These are phyloP conservation scores for Eremochloa ophiuroides DNA, from an alignment of 176 grass and related monocot species.

Conservation along the genomic window DNA sequence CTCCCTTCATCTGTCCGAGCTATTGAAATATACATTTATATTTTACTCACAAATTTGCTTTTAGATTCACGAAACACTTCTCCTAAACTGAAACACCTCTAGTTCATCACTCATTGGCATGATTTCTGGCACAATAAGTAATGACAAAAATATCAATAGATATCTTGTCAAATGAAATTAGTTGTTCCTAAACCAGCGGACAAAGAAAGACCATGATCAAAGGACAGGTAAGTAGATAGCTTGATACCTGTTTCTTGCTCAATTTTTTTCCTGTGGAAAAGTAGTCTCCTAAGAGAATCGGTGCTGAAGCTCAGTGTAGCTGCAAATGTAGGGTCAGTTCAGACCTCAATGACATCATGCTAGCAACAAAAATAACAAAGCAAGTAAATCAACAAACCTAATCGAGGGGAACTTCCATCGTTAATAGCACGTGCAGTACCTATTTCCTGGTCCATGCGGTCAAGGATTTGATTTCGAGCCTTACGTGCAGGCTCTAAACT, in stretches of 20 bases:
- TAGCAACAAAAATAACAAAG: conserved; percentile 1
- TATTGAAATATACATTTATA: neutral
- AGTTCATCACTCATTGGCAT: conserved; percentile 1
- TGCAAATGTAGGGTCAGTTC: conserved; percentile 40
- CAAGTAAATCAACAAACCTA: conserved; percentile 49
- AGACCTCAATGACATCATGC: conserved; percentile 19
- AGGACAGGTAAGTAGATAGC: neutral
- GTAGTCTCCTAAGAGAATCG: conserved; percentile 70
- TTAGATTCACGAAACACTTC: neutral
- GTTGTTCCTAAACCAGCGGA: neutral
- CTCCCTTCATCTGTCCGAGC: neutral
- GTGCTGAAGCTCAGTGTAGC: conserved; percentile 71
- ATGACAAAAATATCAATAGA: conserved; percentile 12
- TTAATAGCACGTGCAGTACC: conserved; percentile 65
- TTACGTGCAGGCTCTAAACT: conserved; percentile 80
- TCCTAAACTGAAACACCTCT: neutral
- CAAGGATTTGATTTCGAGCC: conserved; percentile 85
- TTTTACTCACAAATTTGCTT: neutral
- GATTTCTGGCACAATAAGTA: neutral
- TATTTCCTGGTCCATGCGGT: conserved; percentile 91
- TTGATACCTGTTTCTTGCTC: conserved; percentile 87
- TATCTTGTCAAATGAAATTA: neutral
- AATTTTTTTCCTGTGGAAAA: conserved; percentile 78
- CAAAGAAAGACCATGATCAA: conserved; percentile 15
- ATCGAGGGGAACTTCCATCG: conserved; percentile 72